Conservation (phyloP, 495 filamentous ascomycete genomes). For the Bryoglossum gracile region DNA sequence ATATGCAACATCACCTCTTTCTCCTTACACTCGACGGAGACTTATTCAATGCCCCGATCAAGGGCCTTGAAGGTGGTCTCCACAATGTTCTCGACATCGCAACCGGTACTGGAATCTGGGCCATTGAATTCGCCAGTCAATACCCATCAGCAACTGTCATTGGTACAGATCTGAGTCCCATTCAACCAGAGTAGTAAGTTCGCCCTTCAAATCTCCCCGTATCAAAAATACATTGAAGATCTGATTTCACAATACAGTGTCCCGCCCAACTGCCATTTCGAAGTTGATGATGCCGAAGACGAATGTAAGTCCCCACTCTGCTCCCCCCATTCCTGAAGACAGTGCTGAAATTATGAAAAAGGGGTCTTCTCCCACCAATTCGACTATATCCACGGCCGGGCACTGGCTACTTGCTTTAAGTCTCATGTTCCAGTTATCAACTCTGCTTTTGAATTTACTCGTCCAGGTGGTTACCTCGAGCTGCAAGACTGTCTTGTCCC, state of each 20-base stretch:
- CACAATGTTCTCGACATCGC: constrained; percentile 52
- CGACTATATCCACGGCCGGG: constrained; percentile 42
- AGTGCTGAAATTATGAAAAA: neutral
- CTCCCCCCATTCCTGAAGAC: neutral
- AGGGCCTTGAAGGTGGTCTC: constrained; percentile 15
- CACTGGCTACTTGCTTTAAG: constrained; percentile 34
- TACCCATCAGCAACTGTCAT: neutral
- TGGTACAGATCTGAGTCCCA: constrained; percentile 3
- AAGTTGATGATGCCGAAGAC: constrained; percentile 46
- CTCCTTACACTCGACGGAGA: constrained; percentile 41
- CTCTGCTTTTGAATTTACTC: constrained; percentile 33
- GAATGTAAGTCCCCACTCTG: constrained; percentile 32
- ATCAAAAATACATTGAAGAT: neutral
- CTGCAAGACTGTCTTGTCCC: constrained; percentile 34
- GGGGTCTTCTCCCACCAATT: constrained; percentile 33
- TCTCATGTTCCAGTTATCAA: constrained; percentile 34
- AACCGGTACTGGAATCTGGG: constrained; percentile 54
- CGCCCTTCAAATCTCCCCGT: neutral
- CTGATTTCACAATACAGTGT: constrained; percentile 29
- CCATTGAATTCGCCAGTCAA: constrained; percentile 39
- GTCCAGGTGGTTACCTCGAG: constrained; percentile 44
- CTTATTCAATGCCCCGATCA: constrained; percentile 38
- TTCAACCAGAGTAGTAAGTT: neutral
- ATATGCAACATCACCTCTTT: constrained; percentile 44
- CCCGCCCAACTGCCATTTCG: constrained; percentile 45